Evolutionary conservation across 257 asterid genomes (phyloP).

Genomic region (Solanum verrucosum): DNA sequence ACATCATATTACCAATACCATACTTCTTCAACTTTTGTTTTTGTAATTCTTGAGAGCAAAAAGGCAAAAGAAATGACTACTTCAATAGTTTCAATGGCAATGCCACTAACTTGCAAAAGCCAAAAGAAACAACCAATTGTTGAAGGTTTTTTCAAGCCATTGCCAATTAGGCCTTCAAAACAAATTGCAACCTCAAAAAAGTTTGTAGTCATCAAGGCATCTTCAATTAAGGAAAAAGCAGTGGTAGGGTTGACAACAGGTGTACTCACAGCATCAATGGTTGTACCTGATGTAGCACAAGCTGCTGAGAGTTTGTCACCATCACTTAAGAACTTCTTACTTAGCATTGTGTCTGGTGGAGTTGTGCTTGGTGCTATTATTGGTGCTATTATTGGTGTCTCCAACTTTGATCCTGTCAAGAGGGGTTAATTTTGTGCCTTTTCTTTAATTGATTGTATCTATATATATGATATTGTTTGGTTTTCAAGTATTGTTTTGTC

Average conservation of each 20-base stretch:
- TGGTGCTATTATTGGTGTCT: conserved; percentile 61
- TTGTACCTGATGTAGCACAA: conserved; percentile 64
- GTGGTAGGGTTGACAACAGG: conserved; percentile 60
- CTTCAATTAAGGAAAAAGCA: conserved; percentile 56
- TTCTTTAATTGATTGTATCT: neutral
- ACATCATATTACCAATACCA: neutral
- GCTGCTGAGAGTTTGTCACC: conserved; percentile 63
- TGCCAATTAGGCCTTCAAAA: conserved; percentile 35
- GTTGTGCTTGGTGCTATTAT: conserved; percentile 46
- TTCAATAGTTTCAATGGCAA: conserved; percentile 55
- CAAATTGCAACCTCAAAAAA: conserved; percentile 22
- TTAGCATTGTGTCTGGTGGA: conserved; percentile 77
- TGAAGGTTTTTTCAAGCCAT: conserved; percentile 47
- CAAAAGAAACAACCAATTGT: conserved; percentile 29
- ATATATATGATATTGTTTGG: neutral
- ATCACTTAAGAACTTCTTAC: conserved; percentile 73
- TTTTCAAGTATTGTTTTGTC: neutral
- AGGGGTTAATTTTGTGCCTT: conserved; percentile 30
- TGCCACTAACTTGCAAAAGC: conserved; percentile 46
- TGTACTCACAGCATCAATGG: conserved; percentile 61
- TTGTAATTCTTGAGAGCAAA: conserved; percentile 1
- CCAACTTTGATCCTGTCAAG: conserved; percentile 89
- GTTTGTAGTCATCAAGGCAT: conserved; percentile 34
- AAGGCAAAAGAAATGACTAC: conserved; percentile 45
- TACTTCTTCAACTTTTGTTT: neutral